Conservation (phyloP, 225 moss, liverwort and hornwort species). For the Pseudisothecium myosuroides region DNA sequence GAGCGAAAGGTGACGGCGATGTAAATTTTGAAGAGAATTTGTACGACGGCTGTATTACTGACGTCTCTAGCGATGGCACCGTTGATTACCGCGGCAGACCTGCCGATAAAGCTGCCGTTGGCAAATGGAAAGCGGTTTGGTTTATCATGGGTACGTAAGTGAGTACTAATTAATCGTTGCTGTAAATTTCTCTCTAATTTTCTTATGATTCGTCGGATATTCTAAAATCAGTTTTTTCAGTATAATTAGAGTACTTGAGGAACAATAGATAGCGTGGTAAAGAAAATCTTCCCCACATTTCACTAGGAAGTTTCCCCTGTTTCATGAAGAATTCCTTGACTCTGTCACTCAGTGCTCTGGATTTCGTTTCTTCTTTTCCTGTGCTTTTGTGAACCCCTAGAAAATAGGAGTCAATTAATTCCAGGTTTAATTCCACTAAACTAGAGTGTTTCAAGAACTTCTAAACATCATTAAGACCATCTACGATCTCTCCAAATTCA, state of each 20-base stretch:
- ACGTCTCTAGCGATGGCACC: conserved; percentile 22
- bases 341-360: neutral
- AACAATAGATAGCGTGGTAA: neutral
- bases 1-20: neutral
- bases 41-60: conserved; percentile 21
- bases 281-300: neutral
- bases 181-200: too few relatives aligned
- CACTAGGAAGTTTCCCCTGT: neutral
- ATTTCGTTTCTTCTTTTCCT: neutral
- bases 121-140: conserved; percentile 33
- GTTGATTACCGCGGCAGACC: conserved; percentile 32
- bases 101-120: conserved; percentile 19
- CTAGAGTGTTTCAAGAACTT: neutral
- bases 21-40: neutral
- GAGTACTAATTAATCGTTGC: neutral
- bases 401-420: neutral
- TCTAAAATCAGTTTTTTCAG: neutral
- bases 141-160: conserved; percentile 25
- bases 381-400: neutral
- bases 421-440: neutral
- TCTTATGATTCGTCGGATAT: neutral
- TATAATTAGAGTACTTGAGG: neutral
- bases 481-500: neutral
- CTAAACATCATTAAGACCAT: neutral
- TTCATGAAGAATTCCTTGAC: neutral